These are phyloP conservation scores for Beauveria australis DNA, from an alignment of 2,329 filamentous ascomycete genomes.

Conservation along the genomic window DNA sequence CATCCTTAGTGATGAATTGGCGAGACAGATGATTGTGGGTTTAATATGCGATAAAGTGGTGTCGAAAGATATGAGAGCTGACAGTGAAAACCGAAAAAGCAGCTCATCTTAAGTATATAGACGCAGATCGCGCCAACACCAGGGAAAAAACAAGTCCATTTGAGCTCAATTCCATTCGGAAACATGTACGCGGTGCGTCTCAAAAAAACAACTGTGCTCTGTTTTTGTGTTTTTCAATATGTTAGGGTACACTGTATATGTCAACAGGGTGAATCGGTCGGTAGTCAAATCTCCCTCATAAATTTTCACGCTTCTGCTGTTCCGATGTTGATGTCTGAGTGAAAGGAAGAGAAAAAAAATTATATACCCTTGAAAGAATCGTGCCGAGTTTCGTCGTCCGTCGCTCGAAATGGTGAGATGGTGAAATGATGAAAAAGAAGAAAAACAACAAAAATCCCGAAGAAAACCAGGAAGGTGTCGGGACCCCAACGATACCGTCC, in stretches of 20 bases:
- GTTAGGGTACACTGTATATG: not conserved
- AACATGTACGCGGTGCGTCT: not conserved
- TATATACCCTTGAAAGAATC: constrained; percentile 6
- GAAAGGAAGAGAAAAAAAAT: not conserved
- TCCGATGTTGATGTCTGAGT: not conserved
- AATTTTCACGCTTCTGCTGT: constrained; percentile 2
- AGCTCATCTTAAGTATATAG: not conserved
- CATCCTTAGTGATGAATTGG: constrained; percentile 1
- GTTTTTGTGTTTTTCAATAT: not conserved
- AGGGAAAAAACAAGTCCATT: not conserved
- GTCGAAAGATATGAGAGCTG: not conserved
- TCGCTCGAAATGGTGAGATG: not conserved
- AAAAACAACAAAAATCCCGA: not conserved
- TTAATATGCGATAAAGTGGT: not conserved
- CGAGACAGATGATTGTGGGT: not conserved
- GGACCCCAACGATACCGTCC: not conserved
- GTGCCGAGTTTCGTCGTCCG: not conserved
- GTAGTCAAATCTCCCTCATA: not conserved
- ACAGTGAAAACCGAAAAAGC: not conserved
- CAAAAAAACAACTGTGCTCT: not conserved
- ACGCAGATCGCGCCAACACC: not conserved
- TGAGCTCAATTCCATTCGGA: not conserved
- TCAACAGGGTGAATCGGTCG: not conserved
- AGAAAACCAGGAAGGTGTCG: constrained; percentile 5
- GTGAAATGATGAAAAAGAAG: not conserved